Base-by-base conservation (phyloP, 352 stramenopile genomes). In the Salisapilia sapeloensis region DNA sequence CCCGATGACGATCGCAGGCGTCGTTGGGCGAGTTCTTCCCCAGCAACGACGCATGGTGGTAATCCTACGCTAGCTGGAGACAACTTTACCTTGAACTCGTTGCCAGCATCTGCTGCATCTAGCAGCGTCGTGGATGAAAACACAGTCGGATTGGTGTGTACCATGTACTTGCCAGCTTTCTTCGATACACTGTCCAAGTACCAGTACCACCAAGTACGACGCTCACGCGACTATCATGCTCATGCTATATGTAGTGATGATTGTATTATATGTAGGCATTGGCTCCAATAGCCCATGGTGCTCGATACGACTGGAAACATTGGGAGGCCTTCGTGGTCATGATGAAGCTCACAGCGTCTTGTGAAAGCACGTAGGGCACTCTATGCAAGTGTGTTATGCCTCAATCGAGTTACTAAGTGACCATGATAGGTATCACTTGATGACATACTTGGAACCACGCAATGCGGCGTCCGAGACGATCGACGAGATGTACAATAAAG, bases 401-500 rank as follows among this genome's bases (percentile, higher is more conserved):
- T 50, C 15, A 29, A 33, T 27, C n/a, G 8, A 38, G 21, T 14
- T 29, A 28, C 18, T 29, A 11, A 26, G 21, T 35, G 2, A 4
- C 24, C n/a, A 1, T 15, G 14, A 13, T 35, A 71, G 58, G n/a
- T 79, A 79, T 27, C 53, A 79, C 22, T 50, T 61, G 40, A 74
- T 77, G 60, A 79, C 69, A 38, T 79, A 76, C 37, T 36, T 79
- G 44, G 57, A 79, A 24, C 35, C 58, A 10, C 53, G 60, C 6
- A 33, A 72, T 38, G 22, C 75, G 30, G 40, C 54, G 40, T 60
- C 55, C 12, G 50, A 77, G 24, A 62, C 63, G 29, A 76, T 79
- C 32, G 61, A 77, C 23, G 24, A 56, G 20, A 56, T 79, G 58
- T 79, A 76, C 40, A 53, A 32, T 33, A 79, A 79, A 35, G 32